A percentile compares a stretch with the other conserved stretches of the same genome.
These are phyloP conservation scores for Colletotrichum lini DNA, from an alignment of 2,329 filamentous ascomycete genomes.

Conservation along the genomic window DNA sequence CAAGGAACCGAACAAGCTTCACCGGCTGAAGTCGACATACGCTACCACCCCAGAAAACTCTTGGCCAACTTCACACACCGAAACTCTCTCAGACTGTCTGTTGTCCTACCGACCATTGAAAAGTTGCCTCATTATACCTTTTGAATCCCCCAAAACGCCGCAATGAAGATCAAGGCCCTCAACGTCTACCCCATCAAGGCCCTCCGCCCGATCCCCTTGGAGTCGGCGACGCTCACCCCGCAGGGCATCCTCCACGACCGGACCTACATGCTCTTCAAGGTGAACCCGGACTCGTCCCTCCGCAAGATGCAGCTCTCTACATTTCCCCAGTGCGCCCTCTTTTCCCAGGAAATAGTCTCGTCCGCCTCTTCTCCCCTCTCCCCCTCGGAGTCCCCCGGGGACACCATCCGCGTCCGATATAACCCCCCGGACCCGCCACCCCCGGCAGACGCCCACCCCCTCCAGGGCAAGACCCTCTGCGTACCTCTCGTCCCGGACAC, in stretches of 20 bases:
- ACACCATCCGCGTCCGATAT: constrained; percentile 61
- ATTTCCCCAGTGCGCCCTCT: constrained; percentile 74
- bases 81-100: not conserved
- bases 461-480: constrained; percentile 58
- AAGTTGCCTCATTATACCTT: too few species aligned
- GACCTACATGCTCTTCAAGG: constrained; percentile 77
- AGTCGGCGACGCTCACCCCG: constrained; percentile 67
- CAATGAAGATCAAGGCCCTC: constrained; percentile 53
- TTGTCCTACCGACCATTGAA: too few species aligned
- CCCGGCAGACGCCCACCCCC: constrained; percentile 55
- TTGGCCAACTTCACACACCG: constrained; percentile 32
- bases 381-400: constrained; percentile 44
- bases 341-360: constrained; percentile 69
- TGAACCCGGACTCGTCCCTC: constrained; percentile 57
- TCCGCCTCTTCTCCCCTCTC: constrained; percentile 62
- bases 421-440: constrained; percentile 53
- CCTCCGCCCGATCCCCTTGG: constrained; percentile 72
- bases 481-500: constrained; percentile 71
- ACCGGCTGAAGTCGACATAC: constrained; percentile 10
- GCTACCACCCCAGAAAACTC: constrained; percentile 4
- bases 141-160: not conserved
- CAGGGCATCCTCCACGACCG: constrained; percentile 78
- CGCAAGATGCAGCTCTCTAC: constrained; percentile 72
- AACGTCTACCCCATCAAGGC: constrained; percentile 83
- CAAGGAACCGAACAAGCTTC: constrained; percentile 14